Percentiles rank a stretch among this genome's conserved stretches.
Conservation (phyloP, 2,329 filamentous ascomycete species). For the Calonectria montana region DNA sequence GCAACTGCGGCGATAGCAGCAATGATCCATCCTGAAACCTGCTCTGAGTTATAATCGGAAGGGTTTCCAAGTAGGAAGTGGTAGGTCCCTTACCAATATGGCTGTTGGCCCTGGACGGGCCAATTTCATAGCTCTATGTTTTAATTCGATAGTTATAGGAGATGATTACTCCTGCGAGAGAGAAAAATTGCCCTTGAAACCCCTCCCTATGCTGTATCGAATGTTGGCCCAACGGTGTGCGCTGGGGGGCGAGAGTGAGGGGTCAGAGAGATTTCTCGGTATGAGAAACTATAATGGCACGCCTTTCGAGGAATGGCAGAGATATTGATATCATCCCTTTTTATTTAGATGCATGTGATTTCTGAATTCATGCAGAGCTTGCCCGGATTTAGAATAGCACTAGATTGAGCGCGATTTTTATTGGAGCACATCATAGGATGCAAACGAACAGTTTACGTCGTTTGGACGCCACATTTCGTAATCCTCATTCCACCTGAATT, state of each 20-base stretch:
- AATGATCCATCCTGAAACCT: not conserved
- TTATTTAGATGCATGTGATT: not conserved
- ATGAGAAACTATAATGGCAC: not conserved
- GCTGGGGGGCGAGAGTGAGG: not conserved
- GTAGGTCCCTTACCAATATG: not conserved
- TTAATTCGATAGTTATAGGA: not conserved
- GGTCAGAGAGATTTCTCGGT: too few species aligned
- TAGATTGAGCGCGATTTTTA: not conserved
- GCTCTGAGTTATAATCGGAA: not conserved
- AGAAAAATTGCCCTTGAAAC: not conserved
- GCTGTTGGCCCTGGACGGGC: not conserved
- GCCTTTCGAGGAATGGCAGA: not conserved
- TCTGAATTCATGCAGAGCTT: not conserved
- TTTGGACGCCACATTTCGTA: not conserved
- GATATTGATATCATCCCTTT: not conserved
- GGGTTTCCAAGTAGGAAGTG: too few species aligned
- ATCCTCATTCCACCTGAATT: not conserved
- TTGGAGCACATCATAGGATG: not conserved
- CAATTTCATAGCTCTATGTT: not conserved
- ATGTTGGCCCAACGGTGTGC: too few species aligned
- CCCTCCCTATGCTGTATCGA: not conserved
- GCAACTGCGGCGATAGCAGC: not conserved
- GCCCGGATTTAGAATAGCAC: not conserved
- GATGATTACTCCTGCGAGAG: not conserved
- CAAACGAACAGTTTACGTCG: too few species aligned